Conservation (phyloP, 495 filamentous ascomycete species). For the Elaphomyces granulatus region DNA sequence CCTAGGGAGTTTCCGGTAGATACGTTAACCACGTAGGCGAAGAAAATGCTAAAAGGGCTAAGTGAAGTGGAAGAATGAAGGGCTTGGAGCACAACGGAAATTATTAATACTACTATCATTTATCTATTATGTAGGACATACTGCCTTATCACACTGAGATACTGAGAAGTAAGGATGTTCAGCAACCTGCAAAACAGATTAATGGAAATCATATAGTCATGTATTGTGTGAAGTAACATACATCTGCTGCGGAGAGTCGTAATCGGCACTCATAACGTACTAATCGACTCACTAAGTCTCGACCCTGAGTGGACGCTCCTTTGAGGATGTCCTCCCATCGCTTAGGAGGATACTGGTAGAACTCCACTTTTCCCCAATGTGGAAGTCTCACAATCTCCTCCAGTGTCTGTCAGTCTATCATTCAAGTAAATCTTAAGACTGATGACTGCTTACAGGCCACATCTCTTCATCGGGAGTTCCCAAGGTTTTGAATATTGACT, state of each 20-base stretch:
- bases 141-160: no score
- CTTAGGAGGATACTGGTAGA: slow-evolving; percentile 36
- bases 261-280: slow-evolving; percentile 42
- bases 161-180: neutral
- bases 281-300: slow-evolving; percentile 39
- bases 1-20: no score
- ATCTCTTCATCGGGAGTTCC: slow-evolving; percentile 63
- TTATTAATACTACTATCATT: no score
- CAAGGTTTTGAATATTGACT: slow-evolving; percentile 77
- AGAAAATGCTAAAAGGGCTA: no score
- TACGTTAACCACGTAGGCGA: no score
- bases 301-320: slow-evolving; percentile 30
- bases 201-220: neutral
- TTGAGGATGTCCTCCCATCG: slow-evolving; percentile 41
- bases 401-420: slow-evolving; percentile 4
- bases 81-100: no score
- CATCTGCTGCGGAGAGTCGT: slow-evolving; percentile 36
- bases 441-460: slow-evolving; percentile 50
- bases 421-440: neutral
- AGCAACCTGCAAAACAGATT: neutral
- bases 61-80: no score
- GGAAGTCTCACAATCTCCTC: slow-evolving; percentile 42
- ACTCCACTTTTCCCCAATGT: slow-evolving; percentile 55
- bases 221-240: slow-evolving; percentile 12
- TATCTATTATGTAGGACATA: no score